A percentile compares a stretch with the other conserved stretches of the same genome.
Evolutionary conservation across 208 protist species (phyloP).

Genomic region (Leishmania lainsoni): DNA sequence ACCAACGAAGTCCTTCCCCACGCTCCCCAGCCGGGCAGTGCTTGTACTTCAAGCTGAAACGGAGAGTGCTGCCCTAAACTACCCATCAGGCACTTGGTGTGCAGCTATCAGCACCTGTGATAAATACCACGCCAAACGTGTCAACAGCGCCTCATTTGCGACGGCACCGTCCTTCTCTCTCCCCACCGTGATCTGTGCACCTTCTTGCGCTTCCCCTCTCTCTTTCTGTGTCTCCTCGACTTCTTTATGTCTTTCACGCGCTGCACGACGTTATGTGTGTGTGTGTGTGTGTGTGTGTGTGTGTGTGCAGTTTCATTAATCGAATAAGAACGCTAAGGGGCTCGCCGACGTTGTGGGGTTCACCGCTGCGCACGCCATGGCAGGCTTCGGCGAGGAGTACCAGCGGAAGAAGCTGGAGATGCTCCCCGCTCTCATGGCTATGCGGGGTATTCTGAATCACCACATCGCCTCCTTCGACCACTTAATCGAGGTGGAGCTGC

Average conservation of each 20-base stretch:
- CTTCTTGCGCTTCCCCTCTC: neutral
- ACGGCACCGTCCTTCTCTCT: neutral
- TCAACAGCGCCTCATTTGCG: neutral
- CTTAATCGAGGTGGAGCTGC: conserved; percentile 84
- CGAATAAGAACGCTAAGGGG: neutral
- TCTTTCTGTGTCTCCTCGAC: neutral
- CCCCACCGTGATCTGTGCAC: neutral
- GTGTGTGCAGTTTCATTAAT: neutral
- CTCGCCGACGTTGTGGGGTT: too few species aligned
- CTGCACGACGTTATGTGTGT: too few species aligned
- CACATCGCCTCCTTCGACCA: conserved; percentile 91
- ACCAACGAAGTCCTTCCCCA: neutral
- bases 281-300: too few species aligned
- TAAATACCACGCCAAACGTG: too few species aligned
- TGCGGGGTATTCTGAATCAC: conserved; percentile 89
- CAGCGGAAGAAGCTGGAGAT: conserved; percentile 77
- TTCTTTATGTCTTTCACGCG: too few species aligned
- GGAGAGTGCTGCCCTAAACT: neutral
- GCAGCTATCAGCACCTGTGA: neutral
- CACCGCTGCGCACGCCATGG: conserved; percentile 2
- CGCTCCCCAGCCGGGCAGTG: neutral
- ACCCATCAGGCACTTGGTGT: neutral
- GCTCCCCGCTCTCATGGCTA: conserved; percentile 80
- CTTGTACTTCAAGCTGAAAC: neutral
- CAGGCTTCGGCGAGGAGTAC: conserved; percentile 55